These are phyloP conservation scores for Colletotrichum limetticola DNA, from an alignment of 2,329 filamentous ascomycete genomes.

Conservation along the genomic window DNA sequence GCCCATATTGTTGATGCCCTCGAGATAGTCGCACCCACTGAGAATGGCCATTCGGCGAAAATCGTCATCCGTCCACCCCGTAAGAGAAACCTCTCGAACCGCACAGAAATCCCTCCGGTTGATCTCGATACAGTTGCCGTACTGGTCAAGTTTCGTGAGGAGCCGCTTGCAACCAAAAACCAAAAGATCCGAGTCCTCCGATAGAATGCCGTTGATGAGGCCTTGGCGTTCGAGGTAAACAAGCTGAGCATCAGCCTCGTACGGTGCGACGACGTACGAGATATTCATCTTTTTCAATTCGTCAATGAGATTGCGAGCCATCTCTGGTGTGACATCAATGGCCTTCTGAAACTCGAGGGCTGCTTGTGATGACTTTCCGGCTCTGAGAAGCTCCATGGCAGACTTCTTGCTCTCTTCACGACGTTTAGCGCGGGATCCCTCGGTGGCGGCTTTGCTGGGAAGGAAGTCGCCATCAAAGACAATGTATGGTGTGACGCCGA, in stretches of 20 bases:
- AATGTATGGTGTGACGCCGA: slow-evolving; percentile 92
- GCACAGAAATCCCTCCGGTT: slow-evolving; percentile 89
- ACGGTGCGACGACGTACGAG: slow-evolving; percentile 92
- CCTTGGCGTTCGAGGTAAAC: slow-evolving; percentile 92
- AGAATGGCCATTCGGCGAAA: slow-evolving; percentile 97
- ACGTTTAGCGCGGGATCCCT: slow-evolving; percentile 78
- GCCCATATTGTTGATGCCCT: slow-evolving; percentile 85
- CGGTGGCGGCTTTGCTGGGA: slow-evolving; percentile 91
- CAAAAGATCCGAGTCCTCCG: slow-evolving; percentile 94
- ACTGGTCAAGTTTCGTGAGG: slow-evolving; percentile 93
- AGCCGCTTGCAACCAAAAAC: slow-evolving; percentile 94
- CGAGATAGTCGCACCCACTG: slow-evolving; percentile 96
- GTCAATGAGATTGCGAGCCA: slow-evolving; percentile 92
- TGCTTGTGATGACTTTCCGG: slow-evolving; percentile 84
- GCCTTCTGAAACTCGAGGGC: slow-evolving; percentile 92
- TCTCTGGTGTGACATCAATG: slow-evolving; percentile 94
- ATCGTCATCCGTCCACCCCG: slow-evolving; percentile 91
- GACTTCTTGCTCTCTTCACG: slow-evolving; percentile 80
- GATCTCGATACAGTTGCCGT: slow-evolving; percentile 93
- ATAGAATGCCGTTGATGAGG: slow-evolving; percentile 86
- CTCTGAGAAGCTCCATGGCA: slow-evolving; percentile 82
- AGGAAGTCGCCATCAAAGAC: slow-evolving; percentile 97
- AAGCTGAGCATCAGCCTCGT: slow-evolving; percentile 97
- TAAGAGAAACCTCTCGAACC: slow-evolving; percentile 87
- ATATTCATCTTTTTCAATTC: slow-evolving; percentile 85